Evolutionary conservation across 2,329 filamentous ascomycete genomes (phyloP).

Genomic region (Colletotrichum trifolii): DNA sequence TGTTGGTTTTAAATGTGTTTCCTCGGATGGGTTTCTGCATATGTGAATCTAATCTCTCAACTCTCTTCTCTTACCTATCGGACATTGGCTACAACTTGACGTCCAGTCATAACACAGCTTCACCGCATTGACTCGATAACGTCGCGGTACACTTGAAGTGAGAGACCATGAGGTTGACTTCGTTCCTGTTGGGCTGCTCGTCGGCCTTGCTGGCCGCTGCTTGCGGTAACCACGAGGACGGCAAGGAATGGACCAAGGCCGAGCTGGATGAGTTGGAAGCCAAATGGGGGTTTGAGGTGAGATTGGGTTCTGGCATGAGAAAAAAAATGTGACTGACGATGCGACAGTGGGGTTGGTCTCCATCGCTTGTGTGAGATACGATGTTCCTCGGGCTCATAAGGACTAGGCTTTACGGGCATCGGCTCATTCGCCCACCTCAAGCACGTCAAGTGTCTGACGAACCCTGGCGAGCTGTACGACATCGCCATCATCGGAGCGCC

Average conservation of each 20-base stretch:
- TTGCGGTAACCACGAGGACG: constrained; percentile 48
- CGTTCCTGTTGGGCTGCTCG: constrained; percentile 33
- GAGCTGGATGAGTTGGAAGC: constrained; percentile 63
- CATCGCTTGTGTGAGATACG: neutral
- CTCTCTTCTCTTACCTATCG: neutral
- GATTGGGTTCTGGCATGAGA: neutral
- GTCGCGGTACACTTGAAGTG: neutral
- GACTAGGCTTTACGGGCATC: constrained; percentile 73
- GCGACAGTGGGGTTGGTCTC: constrained; percentile 34
- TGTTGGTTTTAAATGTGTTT: constrained; percentile 10
- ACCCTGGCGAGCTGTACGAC: constrained; percentile 72
- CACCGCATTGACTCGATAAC: neutral
- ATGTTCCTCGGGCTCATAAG: constrained; percentile 56
- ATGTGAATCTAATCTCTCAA: neutral
- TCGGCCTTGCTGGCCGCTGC: constrained; percentile 43
- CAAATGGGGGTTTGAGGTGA: constrained; percentile 69
- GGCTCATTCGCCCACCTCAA: constrained; percentile 79
- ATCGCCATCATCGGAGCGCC: constrained; percentile 79
- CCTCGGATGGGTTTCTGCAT: neutral
- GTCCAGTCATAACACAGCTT: neutral
- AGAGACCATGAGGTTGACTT: constrained; percentile 29
- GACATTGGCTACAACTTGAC: neutral
- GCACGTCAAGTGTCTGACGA: constrained; percentile 76
- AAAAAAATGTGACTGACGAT: constrained; percentile 5
- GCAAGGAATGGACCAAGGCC: constrained; percentile 60